Evolutionary conservation across 495 filamentous ascomycete species (phyloP).

Genomic region (Cairneyella variabilis): DNA sequence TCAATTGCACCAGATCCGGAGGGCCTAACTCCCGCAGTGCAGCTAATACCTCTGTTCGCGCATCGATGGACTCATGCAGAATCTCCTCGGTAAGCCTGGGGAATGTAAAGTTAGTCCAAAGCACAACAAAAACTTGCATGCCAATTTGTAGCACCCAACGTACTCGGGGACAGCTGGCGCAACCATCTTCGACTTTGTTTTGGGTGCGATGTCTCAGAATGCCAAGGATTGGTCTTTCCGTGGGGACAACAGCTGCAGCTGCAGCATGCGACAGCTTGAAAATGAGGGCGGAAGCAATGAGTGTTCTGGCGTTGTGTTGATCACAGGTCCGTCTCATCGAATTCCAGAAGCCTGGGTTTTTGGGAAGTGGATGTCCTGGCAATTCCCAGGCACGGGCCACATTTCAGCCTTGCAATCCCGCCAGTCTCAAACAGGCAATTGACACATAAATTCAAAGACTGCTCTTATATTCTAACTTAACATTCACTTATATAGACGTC

Average conservation of each 20-base stretch:
- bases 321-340: neutral
- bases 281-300: too few species aligned
- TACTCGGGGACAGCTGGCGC: slow-evolving; percentile 88
- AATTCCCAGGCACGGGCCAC: too few species aligned
- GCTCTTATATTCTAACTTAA: too few species aligned
- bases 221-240: neutral
- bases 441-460: too few species aligned
- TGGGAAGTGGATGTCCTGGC: too few species aligned
- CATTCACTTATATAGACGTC: too few species aligned
- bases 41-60: slow-evolving; percentile 81
- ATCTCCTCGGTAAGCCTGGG: slow-evolving; percentile 86
- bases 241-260: neutral
- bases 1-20: slow-evolving; percentile 90
- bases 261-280: slow-evolving; percentile 3
- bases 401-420: too few species aligned
- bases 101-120: neutral
- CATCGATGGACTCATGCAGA: slow-evolving; percentile 80
- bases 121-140: neutral
- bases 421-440: too few species aligned
- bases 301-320: too few species aligned
- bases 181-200: slow-evolving; percentile 55
- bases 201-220: neutral
- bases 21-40: slow-evolving; percentile 88
- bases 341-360: too few species aligned
- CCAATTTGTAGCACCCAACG: slow-evolving; percentile 32